A percentile compares a stretch with the other conserved stretches of the same genome.
Conservation (phyloP, 148 eudicot genomes). For the Rhododendron kiyosumense region DNA sequence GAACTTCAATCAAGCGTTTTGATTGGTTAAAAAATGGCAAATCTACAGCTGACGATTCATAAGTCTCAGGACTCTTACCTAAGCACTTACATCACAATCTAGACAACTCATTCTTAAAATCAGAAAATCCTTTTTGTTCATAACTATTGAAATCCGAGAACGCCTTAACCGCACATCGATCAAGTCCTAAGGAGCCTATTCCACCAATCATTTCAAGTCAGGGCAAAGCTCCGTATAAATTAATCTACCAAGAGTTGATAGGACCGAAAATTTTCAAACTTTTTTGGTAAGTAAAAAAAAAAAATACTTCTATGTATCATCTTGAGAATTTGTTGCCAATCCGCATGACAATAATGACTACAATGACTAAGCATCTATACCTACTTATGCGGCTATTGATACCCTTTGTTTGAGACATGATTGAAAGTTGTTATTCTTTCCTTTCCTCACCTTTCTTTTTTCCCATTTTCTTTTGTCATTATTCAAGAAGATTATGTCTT, state of each 20-base stretch:
- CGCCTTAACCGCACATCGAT: background rate
- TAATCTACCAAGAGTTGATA: background rate
- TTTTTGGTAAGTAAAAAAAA: no score
- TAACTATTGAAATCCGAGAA: no score
- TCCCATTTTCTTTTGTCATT: no score
- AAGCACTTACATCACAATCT: constrained; percentile 9
- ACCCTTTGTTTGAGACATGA: background rate
- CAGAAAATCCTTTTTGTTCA: background rate
- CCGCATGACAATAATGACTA: background rate
- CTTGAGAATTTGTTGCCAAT: background rate
- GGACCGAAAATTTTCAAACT: background rate
- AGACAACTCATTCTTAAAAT: background rate
- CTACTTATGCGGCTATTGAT: background rate
- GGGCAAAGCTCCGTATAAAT: background rate
- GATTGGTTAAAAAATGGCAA: constrained; percentile 4
- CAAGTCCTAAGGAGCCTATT: background rate
- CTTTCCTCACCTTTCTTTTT: background rate
- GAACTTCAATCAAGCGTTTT: background rate
- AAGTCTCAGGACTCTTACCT: background rate
- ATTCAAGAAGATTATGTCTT: background rate
- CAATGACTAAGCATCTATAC: background rate
- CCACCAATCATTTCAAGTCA: background rate
- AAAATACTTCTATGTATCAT: background rate
- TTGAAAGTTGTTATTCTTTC: background rate
- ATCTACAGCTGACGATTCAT: background rate